These are phyloP conservation scores for Persicaria maculosa DNA, from an alignment of 148 eudicot genomes.

Conservation along the genomic window DNA sequence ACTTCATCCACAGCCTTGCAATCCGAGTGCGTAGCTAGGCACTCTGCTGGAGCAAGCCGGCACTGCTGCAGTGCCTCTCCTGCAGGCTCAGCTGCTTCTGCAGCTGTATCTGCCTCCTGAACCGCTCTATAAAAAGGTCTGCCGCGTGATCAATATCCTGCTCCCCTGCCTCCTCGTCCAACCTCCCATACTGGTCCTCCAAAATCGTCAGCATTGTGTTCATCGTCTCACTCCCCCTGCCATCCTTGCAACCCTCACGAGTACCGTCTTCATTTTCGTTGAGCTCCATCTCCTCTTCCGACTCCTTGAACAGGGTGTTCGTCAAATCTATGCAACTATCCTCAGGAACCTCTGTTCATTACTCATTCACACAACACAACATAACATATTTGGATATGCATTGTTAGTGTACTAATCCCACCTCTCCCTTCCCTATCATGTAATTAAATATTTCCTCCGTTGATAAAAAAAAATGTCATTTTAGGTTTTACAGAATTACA, in stretches of 20 bases:
- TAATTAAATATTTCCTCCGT: too few species aligned
- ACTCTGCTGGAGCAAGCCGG: neutral
- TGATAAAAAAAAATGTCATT: too few species aligned
- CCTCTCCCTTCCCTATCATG: too few species aligned
- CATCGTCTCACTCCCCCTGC: neutral
- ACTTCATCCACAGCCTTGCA: too few species aligned
- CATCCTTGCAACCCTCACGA: neutral
- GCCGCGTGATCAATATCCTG: slow-evolving; percentile 37
- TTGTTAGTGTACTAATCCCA: too few species aligned
- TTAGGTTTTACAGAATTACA: too few species aligned
- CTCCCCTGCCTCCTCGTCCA: slow-evolving; percentile 11
- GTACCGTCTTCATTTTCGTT: neutral
- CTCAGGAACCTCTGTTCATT: neutral
- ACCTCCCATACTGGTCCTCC: neutral
- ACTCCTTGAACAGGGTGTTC: slow-evolving; percentile 17
- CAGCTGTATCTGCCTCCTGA: slow-evolving; percentile 24
- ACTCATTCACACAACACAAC: too few species aligned
- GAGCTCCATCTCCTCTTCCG: slow-evolving; percentile 15
- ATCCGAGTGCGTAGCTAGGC: neutral
- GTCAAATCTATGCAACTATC: slow-evolving; percentile 11
- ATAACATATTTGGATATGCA: too few species aligned
- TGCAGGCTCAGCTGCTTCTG: slow-evolving; percentile 22
- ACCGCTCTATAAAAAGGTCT: slow-evolving; percentile 35
- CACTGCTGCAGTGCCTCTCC: neutral
- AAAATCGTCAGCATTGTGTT: neutral